phyloP scores from a whole-genome alignment of 257 asterid genomes.

The Nicotiana benthamiana region DNA sequence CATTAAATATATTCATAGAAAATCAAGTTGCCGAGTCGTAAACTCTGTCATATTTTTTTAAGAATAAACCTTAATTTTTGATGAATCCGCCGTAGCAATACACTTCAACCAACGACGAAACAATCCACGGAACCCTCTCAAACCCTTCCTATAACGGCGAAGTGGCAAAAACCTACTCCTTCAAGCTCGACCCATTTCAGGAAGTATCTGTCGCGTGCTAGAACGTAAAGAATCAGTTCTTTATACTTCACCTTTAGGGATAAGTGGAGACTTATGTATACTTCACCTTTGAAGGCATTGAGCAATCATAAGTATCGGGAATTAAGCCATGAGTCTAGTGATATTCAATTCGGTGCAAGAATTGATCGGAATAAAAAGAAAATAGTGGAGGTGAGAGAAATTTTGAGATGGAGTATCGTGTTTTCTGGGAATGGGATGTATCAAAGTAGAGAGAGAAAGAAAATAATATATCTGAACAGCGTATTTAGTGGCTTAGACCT shows the following conservation, averaged over 20 bases:
- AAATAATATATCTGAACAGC: no score
- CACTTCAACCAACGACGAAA: constrained; percentile 41
- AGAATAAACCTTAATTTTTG: no score
- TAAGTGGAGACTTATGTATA: constrained; percentile 81
- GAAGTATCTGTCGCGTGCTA: constrained; percentile 79
- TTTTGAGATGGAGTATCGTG: no score
- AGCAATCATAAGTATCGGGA: constrained; percentile 95
- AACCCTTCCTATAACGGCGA: constrained; percentile 62
- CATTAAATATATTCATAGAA: no score
- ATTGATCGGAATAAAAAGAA: no score
- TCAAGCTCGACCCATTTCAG: constrained; percentile 86
- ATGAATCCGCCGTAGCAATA: constrained; percentile 12
- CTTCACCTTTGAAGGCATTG: constrained; percentile 89
- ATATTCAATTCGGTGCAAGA: no score
- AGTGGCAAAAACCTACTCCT: constrained; percentile 68
- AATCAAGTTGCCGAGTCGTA: no score
- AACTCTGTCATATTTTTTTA: no score
- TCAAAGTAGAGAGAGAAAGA: no score
- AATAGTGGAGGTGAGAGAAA: no score
- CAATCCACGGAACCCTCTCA: constrained; percentile 67
- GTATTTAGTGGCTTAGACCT: no score
- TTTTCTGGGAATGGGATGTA: no score
- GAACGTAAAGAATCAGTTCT: constrained; percentile 81
- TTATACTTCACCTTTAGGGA: constrained; percentile 86
- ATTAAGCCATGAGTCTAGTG: constrained; percentile 79